Base-by-base conservation (phyloP, 345 rosid genomes). In the Conringia planisiliqua region DNA sequence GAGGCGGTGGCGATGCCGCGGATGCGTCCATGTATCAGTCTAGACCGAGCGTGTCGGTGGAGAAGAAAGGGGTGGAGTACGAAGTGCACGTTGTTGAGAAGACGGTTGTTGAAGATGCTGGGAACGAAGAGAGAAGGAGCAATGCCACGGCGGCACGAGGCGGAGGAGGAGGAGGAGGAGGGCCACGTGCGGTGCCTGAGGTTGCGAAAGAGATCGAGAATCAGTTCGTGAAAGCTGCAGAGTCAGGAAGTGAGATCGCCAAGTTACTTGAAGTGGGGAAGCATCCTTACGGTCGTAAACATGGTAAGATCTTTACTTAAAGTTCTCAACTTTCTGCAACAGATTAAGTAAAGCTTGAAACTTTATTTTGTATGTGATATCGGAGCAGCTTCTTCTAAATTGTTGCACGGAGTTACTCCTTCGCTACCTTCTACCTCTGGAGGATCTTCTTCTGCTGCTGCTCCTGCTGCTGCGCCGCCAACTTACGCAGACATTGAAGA, bases 261-360 rank as follows among this genome's bases (percentile, higher is more conserved):
- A 77, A 81, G 80, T 74, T 96, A 84, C 99, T 96, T 32, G 99
- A 92, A 80, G 97, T 75, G 4, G 97, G 99, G 63, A 90, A 85
- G 73, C 86, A 83, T 73, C 96, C 88, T 38, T 83, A 90, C 75
- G 87, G 83, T 73, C 94, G 88, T 4, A 92, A 90, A 86, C 82
- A 84, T 77, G 95, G 96, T 89, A 84, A 38, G 7, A 39, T 39
- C 43, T 27, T 29, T 36, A 7, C 3, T 20, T 48, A 36, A 57
- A 69, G 65, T 54, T 55, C 7, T 54, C 10, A 62, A n/a, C 29
- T 75, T 71, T 29, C 17, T 57, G 66, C 48, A 56, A 72, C 40
- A 48, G 43, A 17, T 18, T 35, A 4, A 38, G 26, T 57, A 48
- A 64, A 59, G 75, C 18, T 24, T 59, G 17, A 0, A 57, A 29